A percentile compares a stretch with the other conserved stretches of the same genome.
phyloP scores from a whole-genome alignment of 2,329 filamentous ascomycete genomes.

The Plectosphaerella cucumerina region DNA sequence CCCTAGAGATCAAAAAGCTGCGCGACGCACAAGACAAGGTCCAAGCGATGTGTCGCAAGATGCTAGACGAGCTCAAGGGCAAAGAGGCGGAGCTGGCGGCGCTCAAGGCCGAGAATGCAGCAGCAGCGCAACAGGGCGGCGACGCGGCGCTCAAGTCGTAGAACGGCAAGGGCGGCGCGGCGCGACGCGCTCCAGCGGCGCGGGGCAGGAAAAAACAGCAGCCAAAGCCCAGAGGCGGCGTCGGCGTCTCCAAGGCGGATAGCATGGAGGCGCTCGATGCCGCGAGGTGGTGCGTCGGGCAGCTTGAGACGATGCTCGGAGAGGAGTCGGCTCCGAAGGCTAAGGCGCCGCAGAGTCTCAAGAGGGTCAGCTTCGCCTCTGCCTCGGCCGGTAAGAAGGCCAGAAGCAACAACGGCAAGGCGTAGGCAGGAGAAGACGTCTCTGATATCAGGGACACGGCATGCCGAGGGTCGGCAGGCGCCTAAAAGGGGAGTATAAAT shows the following conservation, averaged over 20 bases:
- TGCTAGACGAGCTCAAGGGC: slow-evolving; percentile 56
- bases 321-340: no score
- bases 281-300: background rate
- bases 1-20: slow-evolving; percentile 56
- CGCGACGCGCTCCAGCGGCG: no score
- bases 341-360: no score
- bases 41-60: slow-evolving; percentile 53
- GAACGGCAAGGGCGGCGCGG: background rate
- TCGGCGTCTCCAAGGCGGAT: no score
- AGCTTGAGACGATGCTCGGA: background rate
- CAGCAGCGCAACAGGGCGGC: slow-evolving; percentile 23
- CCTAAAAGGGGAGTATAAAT: no score
- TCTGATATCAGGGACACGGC: no score
- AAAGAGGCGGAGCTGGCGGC: slow-evolving; percentile 60
- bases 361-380: no score
- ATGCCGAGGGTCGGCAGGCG: no score
- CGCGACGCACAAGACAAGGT: slow-evolving; percentile 62
- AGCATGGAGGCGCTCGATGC: background rate
- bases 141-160: background rate
- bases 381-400: no score
- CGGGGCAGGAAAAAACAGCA: background rate
- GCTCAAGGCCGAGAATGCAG: slow-evolving; percentile 55
- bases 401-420: no score
- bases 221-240: background rate
- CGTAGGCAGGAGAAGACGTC: no score